Evolutionary conservation across 495 filamentous ascomycete genomes (phyloP).

Genomic region (Neurospora sp.): DNA sequence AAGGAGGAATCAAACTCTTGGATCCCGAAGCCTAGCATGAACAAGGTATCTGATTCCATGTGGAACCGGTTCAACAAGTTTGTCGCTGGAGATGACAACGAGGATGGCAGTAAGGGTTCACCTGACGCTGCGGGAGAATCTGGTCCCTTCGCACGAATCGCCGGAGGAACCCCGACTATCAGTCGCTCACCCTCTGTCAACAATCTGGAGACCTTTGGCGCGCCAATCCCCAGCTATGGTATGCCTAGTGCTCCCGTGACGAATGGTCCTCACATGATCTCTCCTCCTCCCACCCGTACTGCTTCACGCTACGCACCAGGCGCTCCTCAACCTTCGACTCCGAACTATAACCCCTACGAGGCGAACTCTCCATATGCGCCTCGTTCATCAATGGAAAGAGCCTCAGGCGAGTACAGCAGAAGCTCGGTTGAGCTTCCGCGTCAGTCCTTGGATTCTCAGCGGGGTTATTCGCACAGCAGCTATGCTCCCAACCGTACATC

Average conservation of each 20-base stretch:
- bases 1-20: constrained; percentile 59
- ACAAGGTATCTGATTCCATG: constrained; percentile 79
- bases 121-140: constrained; percentile 48
- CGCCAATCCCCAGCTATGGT: constrained; percentile 21
- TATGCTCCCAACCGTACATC: constrained; percentile 23
- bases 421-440: constrained; percentile 35
- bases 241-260: constrained; percentile 18
- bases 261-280: constrained; percentile 18
- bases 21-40: constrained; percentile 91
- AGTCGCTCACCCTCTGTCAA: constrained; percentile 69
- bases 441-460: constrained; percentile 33
- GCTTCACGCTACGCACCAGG: constrained; percentile 57
- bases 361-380: constrained; percentile 30
- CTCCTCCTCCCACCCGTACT: constrained; percentile 29
- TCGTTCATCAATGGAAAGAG: constrained; percentile 34
- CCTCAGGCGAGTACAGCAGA: constrained; percentile 31
- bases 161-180: constrained; percentile 67
- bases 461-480: constrained; percentile 16
- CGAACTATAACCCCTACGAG: constrained; percentile 24
- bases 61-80: constrained; percentile 91
- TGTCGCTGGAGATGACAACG: constrained; percentile 80
- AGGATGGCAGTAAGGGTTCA: constrained; percentile 47
- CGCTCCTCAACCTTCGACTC: constrained; percentile 18
- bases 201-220: constrained; percentile 61
- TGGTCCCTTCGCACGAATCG: constrained; percentile 73